These are phyloP conservation scores for Monosporascus sp. DNA, from an alignment of 2,329 filamentous ascomycete genomes.

Conservation along the genomic window DNA sequence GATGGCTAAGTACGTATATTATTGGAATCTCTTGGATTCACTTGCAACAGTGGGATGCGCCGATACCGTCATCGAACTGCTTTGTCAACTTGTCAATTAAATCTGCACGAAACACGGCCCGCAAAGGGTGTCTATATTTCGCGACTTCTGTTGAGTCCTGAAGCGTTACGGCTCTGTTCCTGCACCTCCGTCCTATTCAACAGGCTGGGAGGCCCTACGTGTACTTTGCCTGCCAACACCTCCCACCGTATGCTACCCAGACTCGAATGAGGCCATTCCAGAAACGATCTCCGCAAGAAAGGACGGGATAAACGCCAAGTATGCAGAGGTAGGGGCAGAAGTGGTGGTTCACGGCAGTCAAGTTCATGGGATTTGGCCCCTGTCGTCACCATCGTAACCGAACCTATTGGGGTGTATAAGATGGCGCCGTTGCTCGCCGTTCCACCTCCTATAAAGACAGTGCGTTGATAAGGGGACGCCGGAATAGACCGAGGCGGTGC, in stretches of 20 bases:
- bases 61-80: neutral
- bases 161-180: neutral
- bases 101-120: neutral
- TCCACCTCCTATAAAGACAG: neutral
- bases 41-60: neutral
- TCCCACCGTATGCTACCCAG: neutral
- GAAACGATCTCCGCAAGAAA: neutral
- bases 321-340: neutral
- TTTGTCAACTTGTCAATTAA: neutral
- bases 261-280: neutral
- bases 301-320: neutral
- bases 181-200: neutral
- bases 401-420: neutral
- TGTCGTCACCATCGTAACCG: neutral
- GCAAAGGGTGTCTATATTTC: neutral
- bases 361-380: neutral
- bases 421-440: neutral
- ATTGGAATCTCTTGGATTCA: neutral
- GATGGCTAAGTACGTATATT: no score
- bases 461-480: neutral
- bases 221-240: neutral
- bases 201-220: neutral
- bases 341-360: neutral
- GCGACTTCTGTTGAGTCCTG: neutral
- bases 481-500: neutral